Conservation (phyloP, 164 flowering plant species). For the Aristolochia fimbriata region DNA sequence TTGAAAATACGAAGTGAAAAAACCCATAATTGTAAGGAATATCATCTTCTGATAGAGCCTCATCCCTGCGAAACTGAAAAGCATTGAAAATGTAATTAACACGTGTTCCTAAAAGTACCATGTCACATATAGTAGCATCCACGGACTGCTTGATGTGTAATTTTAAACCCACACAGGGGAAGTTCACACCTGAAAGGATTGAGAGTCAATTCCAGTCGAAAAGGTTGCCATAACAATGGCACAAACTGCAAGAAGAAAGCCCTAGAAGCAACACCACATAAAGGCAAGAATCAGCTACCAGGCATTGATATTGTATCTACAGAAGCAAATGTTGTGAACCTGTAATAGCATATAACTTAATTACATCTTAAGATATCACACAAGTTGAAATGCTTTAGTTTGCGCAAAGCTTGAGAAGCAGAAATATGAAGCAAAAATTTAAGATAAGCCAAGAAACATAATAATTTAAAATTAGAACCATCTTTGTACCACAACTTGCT, state of each 20-base stretch:
- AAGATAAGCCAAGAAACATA: too few relatives aligned
- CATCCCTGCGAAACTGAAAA: constrained; percentile 54
- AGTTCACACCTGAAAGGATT: constrained; percentile 63
- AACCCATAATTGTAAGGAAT: constrained; percentile 78
- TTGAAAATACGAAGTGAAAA: constrained; percentile 70
- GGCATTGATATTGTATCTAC: neutral
- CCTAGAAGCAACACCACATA: constrained; percentile 24
- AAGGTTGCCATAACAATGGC: constrained; percentile 90
- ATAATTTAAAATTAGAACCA: too few relatives aligned
- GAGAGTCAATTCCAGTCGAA: constrained; percentile 89
- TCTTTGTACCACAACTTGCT: too few relatives aligned
- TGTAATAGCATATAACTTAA: too few relatives aligned
- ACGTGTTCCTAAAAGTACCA: neutral
- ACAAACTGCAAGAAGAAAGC: constrained; percentile 71
- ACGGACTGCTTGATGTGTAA: too few relatives aligned
- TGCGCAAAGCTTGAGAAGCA: too few relatives aligned
- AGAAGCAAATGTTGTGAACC: too few relatives aligned
- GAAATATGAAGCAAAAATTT: too few relatives aligned
- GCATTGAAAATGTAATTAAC: constrained; percentile 4
- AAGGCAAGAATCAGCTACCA: neutral
- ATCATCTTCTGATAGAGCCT: constrained; percentile 51
- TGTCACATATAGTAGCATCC: too few relatives aligned
- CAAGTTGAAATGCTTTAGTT: too few relatives aligned
- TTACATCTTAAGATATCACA: too few relatives aligned
- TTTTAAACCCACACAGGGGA: too few relatives aligned